phyloP scores from a whole-genome alignment of 352 stramenopile genomes.

The Albugo candida region DNA sequence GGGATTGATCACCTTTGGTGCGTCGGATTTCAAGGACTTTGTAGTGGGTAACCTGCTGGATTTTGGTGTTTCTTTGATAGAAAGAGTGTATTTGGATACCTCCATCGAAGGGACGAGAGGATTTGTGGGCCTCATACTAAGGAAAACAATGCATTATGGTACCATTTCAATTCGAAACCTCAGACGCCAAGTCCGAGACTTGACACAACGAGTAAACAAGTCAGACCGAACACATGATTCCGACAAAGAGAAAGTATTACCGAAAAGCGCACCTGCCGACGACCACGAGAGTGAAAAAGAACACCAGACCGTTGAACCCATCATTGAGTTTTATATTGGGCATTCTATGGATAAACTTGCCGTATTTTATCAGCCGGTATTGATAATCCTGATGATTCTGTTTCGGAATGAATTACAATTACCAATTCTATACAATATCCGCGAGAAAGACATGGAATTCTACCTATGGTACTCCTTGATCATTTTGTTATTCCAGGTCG shows the following conservation, averaged over 20 bases:
- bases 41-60: conserved; percentile 88
- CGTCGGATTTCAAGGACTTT: conserved; percentile 94
- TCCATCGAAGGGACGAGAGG: conserved; percentile 39
- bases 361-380: conserved; percentile 86
- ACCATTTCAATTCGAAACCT: not conserved
- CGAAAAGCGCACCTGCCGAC: not conserved
- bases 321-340: conserved; percentile 86
- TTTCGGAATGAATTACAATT: conserved; percentile 88
- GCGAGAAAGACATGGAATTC: conserved; percentile 95
- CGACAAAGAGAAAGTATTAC: conserved; percentile 7
- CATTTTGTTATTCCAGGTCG: conserved; percentile 89
- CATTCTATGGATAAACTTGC: conserved; percentile 84
- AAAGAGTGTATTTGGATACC: conserved; percentile 81
- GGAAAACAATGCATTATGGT: conserved; percentile 20
- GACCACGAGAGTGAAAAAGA: conserved; percentile 19
- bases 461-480: conserved; percentile 92
- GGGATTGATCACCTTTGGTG: conserved; percentile 87
- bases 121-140: conserved; percentile 16
- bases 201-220: conserved; percentile 15
- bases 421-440: conserved; percentile 90
- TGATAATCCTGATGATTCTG: conserved; percentile 90
- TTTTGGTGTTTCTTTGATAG: conserved; percentile 90
- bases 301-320: conserved; percentile 85
- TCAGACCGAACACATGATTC: conserved; percentile 29
- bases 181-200: conserved; percentile 8